phyloP scores from a whole-genome alignment of 2,329 filamentous ascomycete genomes.

The Penicillium rolfsii region DNA sequence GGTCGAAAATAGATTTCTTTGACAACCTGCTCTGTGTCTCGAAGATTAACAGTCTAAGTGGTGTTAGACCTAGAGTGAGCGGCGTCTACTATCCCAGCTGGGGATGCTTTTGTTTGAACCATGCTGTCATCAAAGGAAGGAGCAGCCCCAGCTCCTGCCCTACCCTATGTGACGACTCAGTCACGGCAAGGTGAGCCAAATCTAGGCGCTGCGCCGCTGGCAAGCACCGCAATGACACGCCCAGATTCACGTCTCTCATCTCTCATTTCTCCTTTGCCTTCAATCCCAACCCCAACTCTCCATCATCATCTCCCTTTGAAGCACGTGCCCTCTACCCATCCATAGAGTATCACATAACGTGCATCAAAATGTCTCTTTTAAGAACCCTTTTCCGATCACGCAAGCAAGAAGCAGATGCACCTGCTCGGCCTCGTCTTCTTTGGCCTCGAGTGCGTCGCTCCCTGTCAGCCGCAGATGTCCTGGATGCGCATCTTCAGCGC shows the following conservation, averaged over 20 bases:
- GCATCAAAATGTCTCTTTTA: constrained; percentile 22
- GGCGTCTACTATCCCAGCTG: too few species aligned
- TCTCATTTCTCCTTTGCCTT: background rate
- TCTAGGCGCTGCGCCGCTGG: background rate
- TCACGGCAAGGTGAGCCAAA: background rate
- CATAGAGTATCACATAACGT: background rate
- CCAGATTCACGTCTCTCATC: background rate
- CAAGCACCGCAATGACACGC: background rate
- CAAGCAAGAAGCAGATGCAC: constrained; percentile 6
- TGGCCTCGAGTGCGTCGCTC: constrained; percentile 21
- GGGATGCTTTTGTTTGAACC: background rate
- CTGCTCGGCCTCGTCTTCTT: constrained; percentile 11
- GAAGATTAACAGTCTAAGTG: background rate
- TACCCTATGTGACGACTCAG: background rate
- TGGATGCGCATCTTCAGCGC: constrained; percentile 13
- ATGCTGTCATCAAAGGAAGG: background rate
- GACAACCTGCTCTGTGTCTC: constrained; percentile 14
- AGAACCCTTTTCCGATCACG: constrained; percentile 13
- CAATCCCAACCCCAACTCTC: too few species aligned
- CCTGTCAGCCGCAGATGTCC: constrained; percentile 12
- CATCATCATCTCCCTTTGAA: background rate
- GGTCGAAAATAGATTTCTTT: constrained; percentile 36
- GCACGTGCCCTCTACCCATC: background rate
- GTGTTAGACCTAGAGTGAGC: too few species aligned
- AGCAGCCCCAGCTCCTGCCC: background rate